Base-by-base conservation (phyloP, 768 basidiomycete genomes). In the Mycena floridula region DNA sequence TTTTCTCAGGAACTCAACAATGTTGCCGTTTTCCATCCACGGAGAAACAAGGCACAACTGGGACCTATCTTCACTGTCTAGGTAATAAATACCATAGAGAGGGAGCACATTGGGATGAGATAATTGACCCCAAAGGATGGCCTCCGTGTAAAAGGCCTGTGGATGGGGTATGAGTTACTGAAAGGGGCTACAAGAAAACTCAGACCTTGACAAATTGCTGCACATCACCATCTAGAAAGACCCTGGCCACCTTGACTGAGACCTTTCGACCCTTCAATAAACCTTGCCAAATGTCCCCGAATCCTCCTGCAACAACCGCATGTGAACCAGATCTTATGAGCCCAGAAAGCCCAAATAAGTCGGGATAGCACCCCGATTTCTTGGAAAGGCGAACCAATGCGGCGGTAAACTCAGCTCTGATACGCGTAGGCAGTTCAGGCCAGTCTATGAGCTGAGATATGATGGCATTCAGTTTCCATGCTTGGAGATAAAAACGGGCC, bases 71-170 rank as follows among this genome's bases (percentile, higher is more conserved):
- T 23, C 22, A 18, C 26, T 41, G 22, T 53, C 40, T 11, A 53
- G 46, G 18, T 5, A 21, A 32, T 53, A 68, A 13, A 64, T 40
- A 2, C 67, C 66, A 49, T 61, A 59, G 21, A 69, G 47, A 2
- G 65, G 66, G 18, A 69, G 50, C 21, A 69, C 59, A 26, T 68
- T 66, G 0, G 55, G 51, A 42, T 70, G 68, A 0, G 43, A 50
- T 6, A 69, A 38, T 44, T 64, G 56, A 4, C 53, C 53, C 66
- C 67, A 70, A 38, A 61, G 32, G 15, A 62, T 49, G 12, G 61
- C 62, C 35, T 70, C 68, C 9, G 55, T 54, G 18, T 53, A 52
- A 18, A 65, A 50, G 30, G 41, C 36, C 62, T 64, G 40, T 16
- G 13, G 21, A 21, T 9, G 21, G 9, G 16, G 9, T 13, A 21